These are phyloP conservation scores for Mytilinidion resinicola DNA, from an alignment of 495 filamentous ascomycete genomes.

Conservation along the genomic window DNA sequence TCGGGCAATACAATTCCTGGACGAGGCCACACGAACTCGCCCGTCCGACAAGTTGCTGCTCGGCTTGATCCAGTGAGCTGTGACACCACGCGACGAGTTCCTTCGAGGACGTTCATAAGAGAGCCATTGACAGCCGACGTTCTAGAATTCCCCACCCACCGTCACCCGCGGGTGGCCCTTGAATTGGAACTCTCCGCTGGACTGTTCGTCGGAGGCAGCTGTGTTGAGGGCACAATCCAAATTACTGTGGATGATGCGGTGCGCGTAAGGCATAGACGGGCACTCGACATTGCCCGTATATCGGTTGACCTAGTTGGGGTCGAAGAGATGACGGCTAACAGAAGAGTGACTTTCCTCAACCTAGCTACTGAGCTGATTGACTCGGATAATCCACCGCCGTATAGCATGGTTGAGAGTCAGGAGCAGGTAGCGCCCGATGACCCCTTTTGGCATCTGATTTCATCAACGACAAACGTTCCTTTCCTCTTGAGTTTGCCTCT, in stretches of 20 bases:
- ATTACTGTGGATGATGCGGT: conserved; percentile 36
- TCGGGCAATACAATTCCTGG: conserved; percentile 29
- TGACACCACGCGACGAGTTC: conserved; percentile 28
- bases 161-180: conserved; percentile 34
- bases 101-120: conserved; percentile 33
- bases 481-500: conserved; percentile 50
- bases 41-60: conserved; percentile 28
- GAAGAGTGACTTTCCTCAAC: conserved; percentile 44
- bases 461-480: conserved; percentile 41
- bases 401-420: conserved; percentile 41
- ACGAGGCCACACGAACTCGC: conserved; percentile 30
- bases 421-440: conserved; percentile 31
- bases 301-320: conserved; percentile 48
- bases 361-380: conserved; percentile 49
- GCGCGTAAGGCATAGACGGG: conserved; percentile 25
- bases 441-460: conserved; percentile 43
- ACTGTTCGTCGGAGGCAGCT: conserved; percentile 39
- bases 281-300: conserved; percentile 39
- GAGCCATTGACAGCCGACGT: conserved; percentile 30
- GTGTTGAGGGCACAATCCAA: conserved; percentile 36
- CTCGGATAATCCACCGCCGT: conserved; percentile 43
- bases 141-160: conserved; percentile 32
- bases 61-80: conserved; percentile 29
- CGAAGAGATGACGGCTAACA: conserved; percentile 41
- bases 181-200: conserved; percentile 36